Evolutionary conservation across 1,139 yeast species (phyloP).

Genomic region (Suzukiozyma palmioleophila): DNA sequence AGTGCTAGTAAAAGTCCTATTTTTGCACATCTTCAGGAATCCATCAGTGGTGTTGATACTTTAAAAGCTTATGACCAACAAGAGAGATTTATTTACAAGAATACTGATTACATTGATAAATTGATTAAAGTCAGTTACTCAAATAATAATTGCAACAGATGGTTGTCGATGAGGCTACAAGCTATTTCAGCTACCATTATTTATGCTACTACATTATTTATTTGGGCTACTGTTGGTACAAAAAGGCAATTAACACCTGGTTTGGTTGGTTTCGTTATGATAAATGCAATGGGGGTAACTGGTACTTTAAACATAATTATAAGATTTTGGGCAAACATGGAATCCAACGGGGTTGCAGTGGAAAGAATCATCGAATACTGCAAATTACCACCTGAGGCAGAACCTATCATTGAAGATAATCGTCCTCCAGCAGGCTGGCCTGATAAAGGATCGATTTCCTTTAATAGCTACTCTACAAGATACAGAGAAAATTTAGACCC

Average conservation of each 20-base stretch:
- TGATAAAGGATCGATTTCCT: constrained; percentile 22
- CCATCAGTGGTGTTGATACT: constrained; percentile 35
- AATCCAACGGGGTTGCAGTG: constrained; percentile 28
- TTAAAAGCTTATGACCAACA: constrained; percentile 28
- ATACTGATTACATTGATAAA: constrained; percentile 18
- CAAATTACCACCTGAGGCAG: constrained; percentile 32
- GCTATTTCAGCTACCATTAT: constrained; percentile 30
- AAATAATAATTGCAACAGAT: constrained; percentile 24
- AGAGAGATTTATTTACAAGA: constrained; percentile 23
- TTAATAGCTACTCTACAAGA: constrained; percentile 28
- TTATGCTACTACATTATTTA: constrained; percentile 23
- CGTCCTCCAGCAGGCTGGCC: constrained; percentile 32
- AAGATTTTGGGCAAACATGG: constrained; percentile 33
- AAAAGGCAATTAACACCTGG: constrained; percentile 24
- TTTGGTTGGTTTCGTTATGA: constrained; percentile 35
- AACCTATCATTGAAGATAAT: constrained; percentile 19
- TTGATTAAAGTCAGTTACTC: constrained; percentile 19
- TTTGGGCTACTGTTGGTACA: constrained; percentile 20
- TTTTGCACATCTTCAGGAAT: constrained; percentile 35
- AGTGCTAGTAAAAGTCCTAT: constrained; percentile 31
- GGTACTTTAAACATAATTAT: constrained; percentile 27
- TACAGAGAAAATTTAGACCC: constrained; percentile 36
- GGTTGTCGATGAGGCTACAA: constrained; percentile 39
- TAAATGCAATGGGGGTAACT: constrained; percentile 31
- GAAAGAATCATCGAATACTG: constrained; percentile 36